phyloP scores from a whole-genome alignment of 2,329 filamentous ascomycete species.

The Hypoxylon sp. region DNA sequence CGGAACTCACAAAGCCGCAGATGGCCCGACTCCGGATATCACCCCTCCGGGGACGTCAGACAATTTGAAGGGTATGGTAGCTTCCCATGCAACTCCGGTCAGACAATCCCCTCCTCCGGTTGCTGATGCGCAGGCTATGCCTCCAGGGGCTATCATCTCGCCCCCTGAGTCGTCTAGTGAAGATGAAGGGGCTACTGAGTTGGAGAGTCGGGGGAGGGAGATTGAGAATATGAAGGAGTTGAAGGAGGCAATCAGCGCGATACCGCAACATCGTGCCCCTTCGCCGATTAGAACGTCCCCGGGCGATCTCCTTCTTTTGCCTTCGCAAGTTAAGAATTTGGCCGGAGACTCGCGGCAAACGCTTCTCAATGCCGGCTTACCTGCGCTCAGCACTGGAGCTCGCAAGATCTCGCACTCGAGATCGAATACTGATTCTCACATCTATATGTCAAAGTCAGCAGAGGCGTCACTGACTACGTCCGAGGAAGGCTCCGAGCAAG shows the following conservation, averaged over 20 bases:
- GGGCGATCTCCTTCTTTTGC: constrained; percentile 55
- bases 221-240: constrained; percentile 74
- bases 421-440: constrained; percentile 68
- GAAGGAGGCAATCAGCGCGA: constrained; percentile 84
- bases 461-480: constrained; percentile 66
- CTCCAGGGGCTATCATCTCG: constrained; percentile 87
- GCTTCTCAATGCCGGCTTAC: constrained; percentile 62
- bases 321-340: constrained; percentile 52
- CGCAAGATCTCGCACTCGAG: constrained; percentile 65
- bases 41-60: constrained; percentile 66
- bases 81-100: constrained; percentile 66
- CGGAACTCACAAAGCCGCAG: constrained; percentile 36
- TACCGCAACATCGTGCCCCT: constrained; percentile 73
- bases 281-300: constrained; percentile 64
- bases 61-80: constrained; percentile 61
- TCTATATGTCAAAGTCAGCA: constrained; percentile 60
- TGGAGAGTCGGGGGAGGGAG: constrained; percentile 59
- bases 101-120: constrained; percentile 88
- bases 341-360: constrained; percentile 60
- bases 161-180: constrained; percentile 92
- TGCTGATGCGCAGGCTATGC: constrained; percentile 78
- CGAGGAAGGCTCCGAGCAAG: constrained; percentile 72
- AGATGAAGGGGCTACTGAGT: constrained; percentile 73
- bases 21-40: constrained; percentile 56
- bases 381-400: constrained; percentile 56